A percentile compares a stretch with the other conserved stretches of the same genome.
Evolutionary conservation across 2,329 filamentous ascomycete genomes (phyloP).

Genomic region (Diplodia scrobiculata): DNA sequence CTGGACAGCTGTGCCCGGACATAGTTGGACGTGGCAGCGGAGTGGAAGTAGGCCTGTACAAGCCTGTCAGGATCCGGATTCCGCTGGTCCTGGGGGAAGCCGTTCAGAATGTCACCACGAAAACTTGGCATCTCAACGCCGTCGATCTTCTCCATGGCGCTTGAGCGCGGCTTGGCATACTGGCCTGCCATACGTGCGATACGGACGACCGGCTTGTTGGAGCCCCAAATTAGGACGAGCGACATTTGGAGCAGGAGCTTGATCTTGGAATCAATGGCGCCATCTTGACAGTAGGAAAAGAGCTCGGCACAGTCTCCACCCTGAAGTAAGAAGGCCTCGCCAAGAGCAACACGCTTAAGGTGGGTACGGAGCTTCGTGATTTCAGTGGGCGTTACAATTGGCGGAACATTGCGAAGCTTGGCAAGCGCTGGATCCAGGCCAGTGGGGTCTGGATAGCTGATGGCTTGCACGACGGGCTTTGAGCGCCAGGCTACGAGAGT

Average conservation of each 20-base stretch:
- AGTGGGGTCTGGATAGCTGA: conserved; percentile 65
- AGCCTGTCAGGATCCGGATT: conserved; percentile 80
- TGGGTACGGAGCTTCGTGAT: conserved; percentile 77
- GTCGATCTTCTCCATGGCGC: conserved; percentile 77
- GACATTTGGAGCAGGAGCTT: conserved; percentile 98
- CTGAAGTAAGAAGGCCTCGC: conserved; percentile 90
- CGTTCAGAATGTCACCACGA: conserved; percentile 93
- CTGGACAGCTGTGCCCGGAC: conserved; percentile 79
- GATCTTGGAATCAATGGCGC: conserved; percentile 91
- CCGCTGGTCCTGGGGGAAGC: conserved; percentile 73
- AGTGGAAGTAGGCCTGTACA: conserved; percentile 92
- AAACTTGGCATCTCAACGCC: conserved; percentile 85
- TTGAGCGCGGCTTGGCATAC: conserved; percentile 93
- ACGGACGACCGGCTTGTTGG: conserved; percentile 79
- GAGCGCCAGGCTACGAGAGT: conserved; percentile 65
- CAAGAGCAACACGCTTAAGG: conserved; percentile 81
- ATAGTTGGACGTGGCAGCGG: conserved; percentile 91
- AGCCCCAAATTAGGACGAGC: conserved; percentile 88
- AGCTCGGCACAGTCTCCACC: conserved; percentile 96
- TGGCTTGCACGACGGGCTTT: conserved; percentile 77
- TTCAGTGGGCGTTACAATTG: conserved; percentile 76
- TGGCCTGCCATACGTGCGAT: conserved; percentile 97
- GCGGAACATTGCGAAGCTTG: conserved; percentile 70
- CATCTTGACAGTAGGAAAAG: conserved; percentile 91
- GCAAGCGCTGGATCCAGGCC: conserved; percentile 62